Percentiles rank a stretch among this genome's conserved stretches.
These are phyloP conservation scores for Parathielavia hyrcaniae DNA, from an alignment of 495 filamentous ascomycete species.

Conservation along the genomic window DNA sequence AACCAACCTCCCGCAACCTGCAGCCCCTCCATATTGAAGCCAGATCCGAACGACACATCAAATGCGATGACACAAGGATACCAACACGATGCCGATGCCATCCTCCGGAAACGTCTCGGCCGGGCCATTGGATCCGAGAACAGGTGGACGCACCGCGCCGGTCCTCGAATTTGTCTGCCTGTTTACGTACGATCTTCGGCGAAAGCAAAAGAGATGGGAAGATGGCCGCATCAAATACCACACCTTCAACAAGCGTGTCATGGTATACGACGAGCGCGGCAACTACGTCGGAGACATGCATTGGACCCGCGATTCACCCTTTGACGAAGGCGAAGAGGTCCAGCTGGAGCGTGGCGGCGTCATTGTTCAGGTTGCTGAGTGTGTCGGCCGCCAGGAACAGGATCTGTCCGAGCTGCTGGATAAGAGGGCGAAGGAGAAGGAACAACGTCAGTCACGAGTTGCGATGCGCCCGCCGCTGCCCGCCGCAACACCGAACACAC, in stretches of 20 bases:
- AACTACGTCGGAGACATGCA: constrained; percentile 82
- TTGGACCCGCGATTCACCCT: constrained; percentile 60
- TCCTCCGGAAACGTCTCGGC: constrained; percentile 16
- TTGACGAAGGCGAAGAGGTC: constrained; percentile 73
- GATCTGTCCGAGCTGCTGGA: constrained; percentile 68
- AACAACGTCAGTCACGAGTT: constrained; percentile 37
- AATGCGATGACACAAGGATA: constrained; percentile 8
- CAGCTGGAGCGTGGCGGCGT: constrained; percentile 66
- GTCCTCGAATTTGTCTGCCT: constrained; percentile 78
- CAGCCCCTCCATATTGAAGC: not conserved
- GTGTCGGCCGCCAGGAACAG: constrained; percentile 62
- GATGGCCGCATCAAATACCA: constrained; percentile 85
- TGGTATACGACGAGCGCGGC: constrained; percentile 78
- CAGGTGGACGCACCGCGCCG: constrained; percentile 42
- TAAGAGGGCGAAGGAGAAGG: constrained; percentile 52
- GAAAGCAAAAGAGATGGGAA: constrained; percentile 88
- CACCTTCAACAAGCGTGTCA: constrained; percentile 83
- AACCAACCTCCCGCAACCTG: not conserved
- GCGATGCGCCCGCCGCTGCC: constrained; percentile 26
- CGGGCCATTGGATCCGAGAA: not conserved
- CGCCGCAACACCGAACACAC: constrained; percentile 15
- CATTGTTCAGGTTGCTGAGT: constrained; percentile 73
- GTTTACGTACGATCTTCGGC: constrained; percentile 74
- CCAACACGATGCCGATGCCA: constrained; percentile 21
- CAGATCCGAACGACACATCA: not conserved